Percentiles rank a stretch among this genome's conserved stretches.
phyloP scores from a whole-genome alignment of 179 eudicot species.

The Dionaea muscipula region DNA sequence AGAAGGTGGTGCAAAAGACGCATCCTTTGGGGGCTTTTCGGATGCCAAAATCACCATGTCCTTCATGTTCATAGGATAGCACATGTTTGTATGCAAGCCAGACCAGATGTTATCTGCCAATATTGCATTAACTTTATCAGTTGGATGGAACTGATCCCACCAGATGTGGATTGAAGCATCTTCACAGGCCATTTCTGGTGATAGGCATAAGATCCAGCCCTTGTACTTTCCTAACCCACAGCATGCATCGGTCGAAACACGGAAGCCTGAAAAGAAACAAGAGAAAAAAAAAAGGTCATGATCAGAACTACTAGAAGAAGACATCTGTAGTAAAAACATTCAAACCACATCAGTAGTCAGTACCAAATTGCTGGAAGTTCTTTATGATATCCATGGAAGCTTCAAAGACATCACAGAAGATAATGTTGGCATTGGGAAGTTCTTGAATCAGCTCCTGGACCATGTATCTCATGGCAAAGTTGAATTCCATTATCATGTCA shows the following conservation, averaged over 20 bases:
- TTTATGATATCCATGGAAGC: constrained; percentile 68
- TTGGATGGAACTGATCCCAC: constrained; percentile 98
- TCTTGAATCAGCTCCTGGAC: constrained; percentile 49
- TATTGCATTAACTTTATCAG: constrained; percentile 59
- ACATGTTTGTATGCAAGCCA: constrained; percentile 52
- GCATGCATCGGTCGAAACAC: constrained; percentile 53
- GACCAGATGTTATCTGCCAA: constrained; percentile 88
- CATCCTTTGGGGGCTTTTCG: neutral
- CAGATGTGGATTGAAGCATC: constrained; percentile 70
- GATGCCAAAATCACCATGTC: constrained; percentile 26
- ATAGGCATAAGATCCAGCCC: constrained; percentile 68
- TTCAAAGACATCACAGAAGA: constrained; percentile 58
- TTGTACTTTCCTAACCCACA: constrained; percentile 69
- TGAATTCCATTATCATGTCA: constrained; percentile 70
- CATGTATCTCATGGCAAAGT: constrained; percentile 51
- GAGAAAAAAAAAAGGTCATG: neutral
- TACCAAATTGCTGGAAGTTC: constrained; percentile 50
- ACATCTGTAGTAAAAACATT: neutral
- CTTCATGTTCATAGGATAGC: constrained; percentile 69
- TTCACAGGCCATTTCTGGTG: constrained; percentile 67
- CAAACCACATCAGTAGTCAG: no score
- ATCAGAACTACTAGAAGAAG: neutral
- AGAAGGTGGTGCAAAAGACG: neutral
- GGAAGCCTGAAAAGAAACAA: constrained; percentile 33
- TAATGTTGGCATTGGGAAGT: constrained; percentile 37